phyloP scores from a whole-genome alignment of 2,329 filamentous ascomycete genomes.

The Alternaria incomplexa region DNA sequence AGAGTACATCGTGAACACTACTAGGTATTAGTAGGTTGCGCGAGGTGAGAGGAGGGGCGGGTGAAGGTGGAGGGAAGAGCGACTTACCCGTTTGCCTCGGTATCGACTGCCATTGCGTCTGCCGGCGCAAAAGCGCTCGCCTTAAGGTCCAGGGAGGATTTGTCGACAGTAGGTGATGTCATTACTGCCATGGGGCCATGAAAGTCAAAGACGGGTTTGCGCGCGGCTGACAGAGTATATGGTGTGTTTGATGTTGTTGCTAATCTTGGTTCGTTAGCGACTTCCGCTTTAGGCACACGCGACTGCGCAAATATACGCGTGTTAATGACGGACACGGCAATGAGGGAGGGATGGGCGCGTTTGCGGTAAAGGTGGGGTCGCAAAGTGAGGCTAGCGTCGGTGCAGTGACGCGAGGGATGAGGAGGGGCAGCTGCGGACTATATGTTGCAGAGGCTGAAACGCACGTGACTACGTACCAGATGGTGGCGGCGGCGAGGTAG shows the following conservation, averaged over 20 bases:
- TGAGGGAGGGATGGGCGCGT: constrained; percentile 15
- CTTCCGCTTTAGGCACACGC: constrained; percentile 18
- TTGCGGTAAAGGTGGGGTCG: constrained; percentile 18
- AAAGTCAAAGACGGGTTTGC: constrained; percentile 31
- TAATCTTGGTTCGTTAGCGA: constrained; percentile 23
- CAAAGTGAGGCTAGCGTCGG: constrained; percentile 27
- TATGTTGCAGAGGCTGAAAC: constrained; percentile 39
- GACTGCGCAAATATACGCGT: constrained; percentile 25
- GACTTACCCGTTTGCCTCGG: constrained; percentile 66
- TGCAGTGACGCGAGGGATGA: constrained; percentile 11
- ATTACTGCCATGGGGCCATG: constrained; percentile 51
- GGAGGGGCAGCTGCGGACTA: constrained; percentile 31
- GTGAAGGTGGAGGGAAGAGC: constrained; percentile 26
- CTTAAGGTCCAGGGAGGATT: constrained; percentile 57
- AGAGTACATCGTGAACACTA: constrained; percentile 45
- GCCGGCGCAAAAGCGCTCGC: constrained; percentile 53
- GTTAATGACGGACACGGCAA: constrained; percentile 10
- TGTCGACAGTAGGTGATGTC: constrained; percentile 47
- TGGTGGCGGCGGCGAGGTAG: constrained; percentile 34
- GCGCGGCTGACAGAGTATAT: constrained; percentile 22
- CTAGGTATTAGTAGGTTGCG: constrained; percentile 17
- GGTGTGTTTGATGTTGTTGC: constrained; percentile 15
- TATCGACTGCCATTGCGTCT: constrained; percentile 61
- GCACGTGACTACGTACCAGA: constrained; percentile 43
- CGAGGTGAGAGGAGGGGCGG: constrained; percentile 15